A percentile compares a stretch with the other conserved stretches of the same genome.
These are phyloP conservation scores for Alternaria arborescens DNA, from an alignment of 2,329 filamentous ascomycete genomes.

Conservation along the genomic window DNA sequence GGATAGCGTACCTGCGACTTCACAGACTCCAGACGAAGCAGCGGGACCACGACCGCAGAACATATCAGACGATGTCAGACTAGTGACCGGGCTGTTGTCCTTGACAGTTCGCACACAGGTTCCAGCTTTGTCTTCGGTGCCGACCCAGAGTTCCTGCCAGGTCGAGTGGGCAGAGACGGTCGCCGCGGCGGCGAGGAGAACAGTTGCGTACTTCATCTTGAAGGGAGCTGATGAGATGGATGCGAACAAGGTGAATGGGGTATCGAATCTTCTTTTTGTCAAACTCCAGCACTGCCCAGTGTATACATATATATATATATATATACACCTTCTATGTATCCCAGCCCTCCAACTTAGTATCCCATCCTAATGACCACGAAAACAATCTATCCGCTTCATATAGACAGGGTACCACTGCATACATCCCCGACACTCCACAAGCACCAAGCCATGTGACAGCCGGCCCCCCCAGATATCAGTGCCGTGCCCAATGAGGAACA, in stretches of 20 bases:
- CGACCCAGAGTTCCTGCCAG: conserved; percentile 52
- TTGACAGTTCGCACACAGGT: conserved; percentile 45
- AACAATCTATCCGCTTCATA: neutral
- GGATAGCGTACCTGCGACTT: conserved; percentile 42
- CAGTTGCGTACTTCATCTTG: conserved; percentile 43
- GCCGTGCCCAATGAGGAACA: neutral
- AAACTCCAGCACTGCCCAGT: neutral
- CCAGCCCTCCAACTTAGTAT: neutral
- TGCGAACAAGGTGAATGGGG: too few relatives aligned
- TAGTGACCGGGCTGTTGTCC: conserved; percentile 48
- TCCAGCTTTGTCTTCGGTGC: conserved; percentile 40
- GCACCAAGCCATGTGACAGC: neutral
- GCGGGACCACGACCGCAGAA: conserved; percentile 48
- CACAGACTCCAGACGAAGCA: conserved; percentile 37
- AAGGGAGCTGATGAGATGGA: neutral
- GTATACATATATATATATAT: neutral
- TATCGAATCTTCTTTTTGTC: neutral
- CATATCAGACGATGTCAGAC: conserved; percentile 44
- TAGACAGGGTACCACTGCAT: neutral
- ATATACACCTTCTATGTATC: neutral
- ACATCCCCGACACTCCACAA: neutral
- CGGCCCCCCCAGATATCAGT: neutral
- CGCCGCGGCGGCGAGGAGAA: conserved; percentile 45
- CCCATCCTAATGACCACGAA: neutral
- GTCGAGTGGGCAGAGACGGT: conserved; percentile 50